These are phyloP conservation scores for Penicillium sp. DNA, from an alignment of 2,329 filamentous ascomycete genomes.

Conservation along the genomic window DNA sequence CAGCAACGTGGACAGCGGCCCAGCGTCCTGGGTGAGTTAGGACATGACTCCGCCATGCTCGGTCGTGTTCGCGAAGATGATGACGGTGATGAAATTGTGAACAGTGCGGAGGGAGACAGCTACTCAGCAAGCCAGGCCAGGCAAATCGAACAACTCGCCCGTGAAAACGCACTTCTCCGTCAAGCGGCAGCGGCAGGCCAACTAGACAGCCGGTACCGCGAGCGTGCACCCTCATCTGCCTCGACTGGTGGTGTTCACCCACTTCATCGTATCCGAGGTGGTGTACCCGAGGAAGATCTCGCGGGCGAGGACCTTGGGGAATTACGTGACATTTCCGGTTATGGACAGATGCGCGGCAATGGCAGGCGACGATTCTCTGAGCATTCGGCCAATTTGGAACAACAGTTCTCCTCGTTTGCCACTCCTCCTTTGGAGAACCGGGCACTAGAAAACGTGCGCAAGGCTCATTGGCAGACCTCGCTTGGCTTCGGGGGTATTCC, in stretches of 20 bases:
- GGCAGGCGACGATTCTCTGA: slow-evolving; percentile 46
- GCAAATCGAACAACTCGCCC: slow-evolving; percentile 48
- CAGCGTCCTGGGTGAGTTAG: slow-evolving; percentile 47
- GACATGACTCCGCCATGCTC: slow-evolving; percentile 47
- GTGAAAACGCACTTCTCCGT: slow-evolving; percentile 49
- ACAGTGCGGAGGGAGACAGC: slow-evolving; percentile 40
- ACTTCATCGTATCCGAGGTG: slow-evolving; percentile 42
- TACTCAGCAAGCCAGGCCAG: slow-evolving; percentile 44
- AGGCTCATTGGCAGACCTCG: slow-evolving; percentile 53
- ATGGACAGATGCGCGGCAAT: slow-evolving; percentile 40
- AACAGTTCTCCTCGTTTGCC: slow-evolving; percentile 38
- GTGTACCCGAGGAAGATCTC: slow-evolving; percentile 47
- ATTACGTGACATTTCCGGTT: slow-evolving; percentile 40
- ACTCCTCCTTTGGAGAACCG: slow-evolving; percentile 42
- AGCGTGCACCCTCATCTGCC: slow-evolving; percentile 43
- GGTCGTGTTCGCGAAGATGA: slow-evolving; percentile 52
- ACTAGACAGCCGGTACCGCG: slow-evolving; percentile 39
- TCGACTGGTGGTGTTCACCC: slow-evolving; percentile 36
- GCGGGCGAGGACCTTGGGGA: slow-evolving; percentile 49
- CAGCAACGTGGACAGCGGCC: slow-evolving; percentile 75
- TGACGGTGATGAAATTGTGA: slow-evolving; percentile 44
- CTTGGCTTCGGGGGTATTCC: slow-evolving; percentile 49
- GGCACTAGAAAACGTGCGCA: slow-evolving; percentile 46
- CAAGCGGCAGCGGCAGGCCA: slow-evolving; percentile 46
- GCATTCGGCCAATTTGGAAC: slow-evolving; percentile 43